Percentiles rank a stretch among this genome's conserved stretches.
Evolutionary conservation across 1,284 basidiomycete genomes (phyloP).

Genomic region (Leccinum holopus): DNA sequence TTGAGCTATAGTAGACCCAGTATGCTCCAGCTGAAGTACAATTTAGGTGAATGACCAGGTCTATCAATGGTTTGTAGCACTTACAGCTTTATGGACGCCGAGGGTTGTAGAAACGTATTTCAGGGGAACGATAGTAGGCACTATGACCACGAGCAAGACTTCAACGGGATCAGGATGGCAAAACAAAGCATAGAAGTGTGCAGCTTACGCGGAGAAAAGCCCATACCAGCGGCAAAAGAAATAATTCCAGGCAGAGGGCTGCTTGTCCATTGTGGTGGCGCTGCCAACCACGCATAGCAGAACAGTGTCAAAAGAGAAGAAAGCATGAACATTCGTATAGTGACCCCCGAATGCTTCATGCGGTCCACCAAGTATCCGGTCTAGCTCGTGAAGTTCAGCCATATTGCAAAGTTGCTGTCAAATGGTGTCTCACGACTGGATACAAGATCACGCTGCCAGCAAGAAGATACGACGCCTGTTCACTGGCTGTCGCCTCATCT

Average conservation of each 20-base stretch:
- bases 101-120: slow-evolving; percentile 78
- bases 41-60: slow-evolving; percentile 3
- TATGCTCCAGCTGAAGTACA: slow-evolving; percentile 61
- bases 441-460: slow-evolving; percentile 76
- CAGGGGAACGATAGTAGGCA: slow-evolving; percentile 67
- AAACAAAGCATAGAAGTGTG: neutral
- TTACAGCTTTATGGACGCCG: slow-evolving; percentile 75
- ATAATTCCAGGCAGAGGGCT: slow-evolving; percentile 63
- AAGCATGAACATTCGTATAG: slow-evolving; percentile 55
- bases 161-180: slow-evolving; percentile 10
- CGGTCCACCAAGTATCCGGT: slow-evolving; percentile 62
- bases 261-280: slow-evolving; percentile 55
- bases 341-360: slow-evolving; percentile 54
- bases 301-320: slow-evolving; percentile 64
- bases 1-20: slow-evolving; percentile 68
- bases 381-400: slow-evolving; percentile 34
- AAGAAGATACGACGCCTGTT: slow-evolving; percentile 68
- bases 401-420: slow-evolving; percentile 1
- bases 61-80: slow-evolving; percentile 25
- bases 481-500: slow-evolving; percentile 59
- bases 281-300: slow-evolving; percentile 65
- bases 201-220: slow-evolving; percentile 67
- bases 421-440: slow-evolving; percentile 50
- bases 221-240: slow-evolving; percentile 67
- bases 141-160: slow-evolving; percentile 74